phyloP scores from a whole-genome alignment of 139 green algal genomes.

The Picochlorum costavermella region DNA sequence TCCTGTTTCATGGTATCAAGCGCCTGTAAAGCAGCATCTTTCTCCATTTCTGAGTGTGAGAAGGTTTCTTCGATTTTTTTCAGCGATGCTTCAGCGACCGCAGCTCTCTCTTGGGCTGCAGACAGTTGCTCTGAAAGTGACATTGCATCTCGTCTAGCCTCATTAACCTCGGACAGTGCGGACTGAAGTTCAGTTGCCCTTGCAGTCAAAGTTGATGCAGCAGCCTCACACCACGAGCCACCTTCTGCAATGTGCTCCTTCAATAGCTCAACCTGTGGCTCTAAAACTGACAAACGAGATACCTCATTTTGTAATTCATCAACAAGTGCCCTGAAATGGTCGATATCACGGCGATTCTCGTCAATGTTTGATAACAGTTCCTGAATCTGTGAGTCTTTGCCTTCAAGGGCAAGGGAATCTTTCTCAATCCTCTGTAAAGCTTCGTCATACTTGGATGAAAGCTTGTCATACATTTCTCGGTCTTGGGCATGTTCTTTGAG shows the following conservation, averaged over 20 bases:
- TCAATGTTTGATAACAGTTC: too few species aligned
- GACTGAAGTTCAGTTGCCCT: neutral
- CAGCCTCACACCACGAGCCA: neutral
- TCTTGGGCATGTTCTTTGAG: neutral
- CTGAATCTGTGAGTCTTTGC: too few species aligned
- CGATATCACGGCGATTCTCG: too few species aligned
- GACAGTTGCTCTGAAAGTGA: neutral
- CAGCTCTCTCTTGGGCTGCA: neutral
- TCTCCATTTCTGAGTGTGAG: neutral
- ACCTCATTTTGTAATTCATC: neutral
- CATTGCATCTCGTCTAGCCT: neutral
- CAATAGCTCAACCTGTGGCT: neutral
- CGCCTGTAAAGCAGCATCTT: neutral
- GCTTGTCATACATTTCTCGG: too few species aligned
- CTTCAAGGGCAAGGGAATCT: too few species aligned
- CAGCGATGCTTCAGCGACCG: neutral
- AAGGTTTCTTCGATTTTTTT: neutral
- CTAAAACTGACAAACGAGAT: neutral
- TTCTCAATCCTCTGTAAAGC: too few species aligned
- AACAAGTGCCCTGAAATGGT: neutral
- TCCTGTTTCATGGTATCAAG: constrained; percentile 3
- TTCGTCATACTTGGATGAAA: too few species aligned
- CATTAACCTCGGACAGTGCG: neutral
- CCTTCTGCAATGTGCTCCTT: neutral
- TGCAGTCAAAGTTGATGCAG: neutral